phyloP scores from a whole-genome alignment of 768 basidiomycete genomes.

The Piloderma croceum region DNA sequence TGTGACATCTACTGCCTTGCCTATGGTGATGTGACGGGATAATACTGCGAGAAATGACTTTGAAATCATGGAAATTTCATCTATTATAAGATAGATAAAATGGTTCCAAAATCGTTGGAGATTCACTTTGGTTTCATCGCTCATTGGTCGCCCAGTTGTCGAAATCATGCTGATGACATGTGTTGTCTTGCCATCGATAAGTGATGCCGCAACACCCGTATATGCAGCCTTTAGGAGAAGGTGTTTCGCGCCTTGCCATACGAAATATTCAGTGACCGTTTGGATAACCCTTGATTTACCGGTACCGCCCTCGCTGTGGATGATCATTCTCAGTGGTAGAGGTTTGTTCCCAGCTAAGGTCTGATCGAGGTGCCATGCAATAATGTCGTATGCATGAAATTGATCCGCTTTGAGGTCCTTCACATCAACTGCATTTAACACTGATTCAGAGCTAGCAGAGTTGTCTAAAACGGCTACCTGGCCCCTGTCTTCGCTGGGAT shows the following conservation, averaged over 20 bases:
- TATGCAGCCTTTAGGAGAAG: constrained; percentile 32
- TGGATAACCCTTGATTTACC: constrained; percentile 40
- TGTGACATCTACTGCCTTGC: background rate
- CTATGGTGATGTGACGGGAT: constrained; percentile 16
- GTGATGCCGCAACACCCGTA: constrained; percentile 35
- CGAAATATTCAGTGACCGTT: constrained; percentile 32
- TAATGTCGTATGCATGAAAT: constrained; percentile 31
- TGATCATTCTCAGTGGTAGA: constrained; percentile 32
- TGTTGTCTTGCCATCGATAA: constrained; percentile 32
- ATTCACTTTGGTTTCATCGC: constrained; percentile 7
- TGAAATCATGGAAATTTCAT: constrained; percentile 38
- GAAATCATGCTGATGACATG: constrained; percentile 29
- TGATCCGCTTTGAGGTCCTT: constrained; percentile 27
- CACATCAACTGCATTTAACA: constrained; percentile 5
- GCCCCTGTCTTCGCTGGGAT: background rate
- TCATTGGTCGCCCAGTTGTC: background rate
- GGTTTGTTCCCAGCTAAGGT: constrained; percentile 13
- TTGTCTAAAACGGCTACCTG: background rate
- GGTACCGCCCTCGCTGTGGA: constrained; percentile 38
- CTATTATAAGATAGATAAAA: constrained; percentile 29
- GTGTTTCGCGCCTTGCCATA: background rate
- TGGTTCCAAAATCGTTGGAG: constrained; percentile 13
- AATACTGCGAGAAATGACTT: constrained; percentile 16
- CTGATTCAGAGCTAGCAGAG: background rate
- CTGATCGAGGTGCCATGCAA: constrained; percentile 23